A percentile compares a stretch with the other conserved stretches of the same genome.
Evolutionary conservation across 306 rosid genomes (phyloP).

Genomic region (Leucaena leucocephala): DNA sequence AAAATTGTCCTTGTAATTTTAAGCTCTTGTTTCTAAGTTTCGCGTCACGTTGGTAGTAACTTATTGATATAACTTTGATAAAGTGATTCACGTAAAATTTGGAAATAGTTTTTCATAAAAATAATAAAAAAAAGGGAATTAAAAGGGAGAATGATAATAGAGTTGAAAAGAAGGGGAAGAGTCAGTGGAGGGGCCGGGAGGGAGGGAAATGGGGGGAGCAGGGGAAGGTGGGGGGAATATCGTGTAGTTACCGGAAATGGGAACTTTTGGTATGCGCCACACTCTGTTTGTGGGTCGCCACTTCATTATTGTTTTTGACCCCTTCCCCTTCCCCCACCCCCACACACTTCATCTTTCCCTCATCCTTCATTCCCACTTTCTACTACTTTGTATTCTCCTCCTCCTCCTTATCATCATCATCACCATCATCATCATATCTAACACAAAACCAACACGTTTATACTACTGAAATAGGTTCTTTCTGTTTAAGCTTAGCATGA

Average conservation of each 20-base stretch:
- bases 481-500: no score
- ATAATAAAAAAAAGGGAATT: background rate
- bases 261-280: background rate
- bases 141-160: background rate
- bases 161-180: background rate
- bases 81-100: no score
- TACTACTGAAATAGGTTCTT: no score
- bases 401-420: background rate
- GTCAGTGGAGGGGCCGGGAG: background rate
- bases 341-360: background rate
- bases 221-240: background rate
- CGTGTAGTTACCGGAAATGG: background rate
- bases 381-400: background rate
- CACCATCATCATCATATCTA: background rate
- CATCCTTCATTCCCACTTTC: background rate
- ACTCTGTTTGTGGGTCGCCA: background rate
- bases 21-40: background rate
- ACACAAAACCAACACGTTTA: background rate
- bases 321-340: background rate
- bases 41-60: background rate
- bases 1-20: background rate
- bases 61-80: no score
- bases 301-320: background rate
- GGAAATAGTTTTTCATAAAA: background rate
- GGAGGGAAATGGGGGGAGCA: background rate